These are phyloP conservation scores for Cephalotrichum gorgonifer DNA, from an alignment of 2,329 filamentous ascomycete genomes.

Conservation along the genomic window DNA sequence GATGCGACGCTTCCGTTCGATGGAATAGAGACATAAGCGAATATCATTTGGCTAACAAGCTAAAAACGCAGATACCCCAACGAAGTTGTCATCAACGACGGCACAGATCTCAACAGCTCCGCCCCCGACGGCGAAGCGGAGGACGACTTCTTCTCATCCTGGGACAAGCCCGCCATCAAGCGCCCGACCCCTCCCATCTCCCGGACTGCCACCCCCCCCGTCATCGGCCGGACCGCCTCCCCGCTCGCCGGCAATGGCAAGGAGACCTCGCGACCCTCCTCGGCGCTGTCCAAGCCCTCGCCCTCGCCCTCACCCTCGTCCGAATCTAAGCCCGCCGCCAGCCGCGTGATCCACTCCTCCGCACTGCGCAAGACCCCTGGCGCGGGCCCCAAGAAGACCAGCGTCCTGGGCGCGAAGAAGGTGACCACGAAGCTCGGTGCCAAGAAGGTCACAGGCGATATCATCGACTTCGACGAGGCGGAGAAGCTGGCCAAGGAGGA, in stretches of 20 bases:
- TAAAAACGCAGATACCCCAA: conserved; percentile 58
- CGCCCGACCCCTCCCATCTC: conserved; percentile 88
- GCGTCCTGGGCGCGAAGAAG: conserved; percentile 81
- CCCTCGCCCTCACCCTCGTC: too few species aligned
- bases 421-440: conserved; percentile 70
- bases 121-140: conserved; percentile 79
- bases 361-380: conserved; percentile 69
- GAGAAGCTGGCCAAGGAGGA: conserved; percentile 97
- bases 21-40: neutral
- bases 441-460: conserved; percentile 75
- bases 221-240: conserved; percentile 72
- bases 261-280: conserved; percentile 65
- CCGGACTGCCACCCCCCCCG: conserved; percentile 75
- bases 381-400: conserved; percentile 64
- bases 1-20: too few species aligned
- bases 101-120: conserved; percentile 53
- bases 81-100: conserved; percentile 78
- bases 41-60: neutral
- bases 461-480: conserved; percentile 93
- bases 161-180: conserved; percentile 97
- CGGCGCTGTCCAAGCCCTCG: conserved; percentile 57
- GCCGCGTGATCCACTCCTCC: conserved; percentile 65
- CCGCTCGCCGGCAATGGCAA: conserved; percentile 72
- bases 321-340: conserved; percentile 50
- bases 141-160: conserved; percentile 97